Conservation (phyloP, 208 protist species). For the Wallacemonas sp. region DNA sequence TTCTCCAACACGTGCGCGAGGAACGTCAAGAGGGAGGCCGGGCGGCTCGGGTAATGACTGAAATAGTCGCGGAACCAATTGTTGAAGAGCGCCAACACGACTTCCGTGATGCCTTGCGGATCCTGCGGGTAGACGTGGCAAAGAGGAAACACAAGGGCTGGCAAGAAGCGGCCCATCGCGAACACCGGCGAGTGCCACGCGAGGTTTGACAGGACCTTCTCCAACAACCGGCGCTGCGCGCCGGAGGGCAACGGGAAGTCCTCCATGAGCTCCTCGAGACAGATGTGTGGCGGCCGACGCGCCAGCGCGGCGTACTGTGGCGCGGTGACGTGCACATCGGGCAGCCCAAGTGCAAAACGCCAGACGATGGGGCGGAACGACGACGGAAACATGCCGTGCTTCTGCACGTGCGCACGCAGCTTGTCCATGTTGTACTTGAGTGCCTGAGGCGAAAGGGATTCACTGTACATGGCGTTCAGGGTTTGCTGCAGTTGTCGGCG, state of each 20-base stretch:
- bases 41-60: conserved; percentile 69
- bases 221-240: conserved; percentile 28
- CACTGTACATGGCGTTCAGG: conserved; percentile 13
- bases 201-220: conserved; percentile 64
- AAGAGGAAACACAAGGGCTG: conserved; percentile 77
- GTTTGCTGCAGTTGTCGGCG: conserved; percentile 4
- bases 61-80: conserved; percentile 88
- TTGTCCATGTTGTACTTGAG: conserved; percentile 65
- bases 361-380: conserved; percentile 67
- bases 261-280: conserved; percentile 48
- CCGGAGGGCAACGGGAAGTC: conserved; percentile 51
- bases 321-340: conserved; percentile 34
- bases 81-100: conserved; percentile 57
- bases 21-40: conserved; percentile 44
- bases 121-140: conserved; percentile 60
- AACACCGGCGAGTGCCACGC: conserved; percentile 68
- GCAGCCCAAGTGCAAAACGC: conserved; percentile 78
- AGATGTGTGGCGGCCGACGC: conserved; percentile 45
- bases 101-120: conserved; percentile 66
- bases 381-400: conserved; percentile 73
- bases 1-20: conserved; percentile 44
- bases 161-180: conserved; percentile 68
- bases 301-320: conserved; percentile 72
- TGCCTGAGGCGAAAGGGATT: conserved; percentile 24
- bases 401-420: conserved; percentile 49